A percentile compares a stretch with the other conserved stretches of the same genome.
phyloP scores from a whole-genome alignment of 2,329 filamentous ascomycete species.

The Knoxdaviesia capensis region DNA sequence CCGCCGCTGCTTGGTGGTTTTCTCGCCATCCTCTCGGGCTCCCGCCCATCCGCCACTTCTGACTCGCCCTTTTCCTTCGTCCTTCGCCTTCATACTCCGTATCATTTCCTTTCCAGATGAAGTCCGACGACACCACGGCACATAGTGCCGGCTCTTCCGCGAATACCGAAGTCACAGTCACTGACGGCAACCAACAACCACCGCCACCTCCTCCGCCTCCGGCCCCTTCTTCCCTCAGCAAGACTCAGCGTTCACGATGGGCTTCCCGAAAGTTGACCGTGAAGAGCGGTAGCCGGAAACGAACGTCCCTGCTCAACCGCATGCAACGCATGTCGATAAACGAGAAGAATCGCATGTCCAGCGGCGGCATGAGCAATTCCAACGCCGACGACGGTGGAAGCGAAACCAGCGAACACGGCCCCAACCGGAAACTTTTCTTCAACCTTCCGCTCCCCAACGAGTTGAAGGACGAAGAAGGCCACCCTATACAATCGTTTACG shows the following conservation, averaged over 20 bases:
- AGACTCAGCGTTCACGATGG: slow-evolving; percentile 73
- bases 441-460: slow-evolving; percentile 61
- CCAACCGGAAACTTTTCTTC: slow-evolving; percentile 54
- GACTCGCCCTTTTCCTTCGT: too few species aligned
- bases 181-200: too few species aligned
- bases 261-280: slow-evolving; percentile 76
- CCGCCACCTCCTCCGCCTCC: too few species aligned
- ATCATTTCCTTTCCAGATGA: too few species aligned
- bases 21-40: neutral
- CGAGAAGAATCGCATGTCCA: slow-evolving; percentile 47
- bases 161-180: too few species aligned
- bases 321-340: slow-evolving; percentile 35
- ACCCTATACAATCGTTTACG: slow-evolving; percentile 47
- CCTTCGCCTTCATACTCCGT: too few species aligned
- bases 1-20: neutral
- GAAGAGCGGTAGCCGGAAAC: slow-evolving; percentile 57
- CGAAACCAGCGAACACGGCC: slow-evolving; percentile 19
- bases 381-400: slow-evolving; percentile 15
- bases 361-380: slow-evolving; percentile 12
- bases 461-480: slow-evolving; percentile 63
- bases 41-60: too few species aligned
- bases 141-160: too few species aligned
- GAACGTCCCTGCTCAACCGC: slow-evolving; percentile 63
- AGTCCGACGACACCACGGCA: too few species aligned
- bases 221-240: slow-evolving; percentile 1